Conservation (phyloP, 75 land plant species). For the Gnetum montanum region DNA sequence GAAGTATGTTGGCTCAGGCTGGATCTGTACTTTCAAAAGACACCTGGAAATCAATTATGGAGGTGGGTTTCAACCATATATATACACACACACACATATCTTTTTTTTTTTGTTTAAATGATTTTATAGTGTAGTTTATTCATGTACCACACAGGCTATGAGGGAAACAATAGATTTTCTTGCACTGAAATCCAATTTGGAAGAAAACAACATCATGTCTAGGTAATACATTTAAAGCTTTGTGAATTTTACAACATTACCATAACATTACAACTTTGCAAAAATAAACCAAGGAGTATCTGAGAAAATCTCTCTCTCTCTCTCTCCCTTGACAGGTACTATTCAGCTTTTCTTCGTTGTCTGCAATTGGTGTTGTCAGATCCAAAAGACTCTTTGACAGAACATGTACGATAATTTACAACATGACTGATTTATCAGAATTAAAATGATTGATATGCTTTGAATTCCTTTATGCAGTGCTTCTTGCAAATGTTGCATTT, state of each 20-base stretch:
- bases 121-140: constrained; percentile 2
- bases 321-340: constrained; percentile 48
- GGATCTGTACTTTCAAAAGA: constrained; percentile 47
- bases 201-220: constrained; percentile 41
- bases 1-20: constrained; percentile 34
- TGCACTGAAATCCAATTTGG: constrained; percentile 29
- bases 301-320: not conserved
- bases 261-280: not conserved
- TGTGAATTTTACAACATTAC: not conserved
- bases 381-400: constrained; percentile 62
- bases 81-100: not conserved
- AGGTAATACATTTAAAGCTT: constrained; percentile 13
- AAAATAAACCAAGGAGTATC: not conserved
- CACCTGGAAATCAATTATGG: constrained; percentile 43
- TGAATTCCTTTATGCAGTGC: not conserved
- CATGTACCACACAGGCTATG: constrained; percentile 23
- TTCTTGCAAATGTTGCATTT: not conserved
- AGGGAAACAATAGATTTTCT: constrained; percentile 43
- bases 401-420: constrained; percentile 49
- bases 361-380: constrained; percentile 67
- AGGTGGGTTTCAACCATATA: constrained; percentile 38
- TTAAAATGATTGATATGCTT: not conserved
- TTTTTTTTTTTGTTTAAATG: not conserved
- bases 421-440: not conserved
- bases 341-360: constrained; percentile 61